Conservation (phyloP, 2,329 filamentous ascomycete genomes). For the Verticillium klebahnii region DNA sequence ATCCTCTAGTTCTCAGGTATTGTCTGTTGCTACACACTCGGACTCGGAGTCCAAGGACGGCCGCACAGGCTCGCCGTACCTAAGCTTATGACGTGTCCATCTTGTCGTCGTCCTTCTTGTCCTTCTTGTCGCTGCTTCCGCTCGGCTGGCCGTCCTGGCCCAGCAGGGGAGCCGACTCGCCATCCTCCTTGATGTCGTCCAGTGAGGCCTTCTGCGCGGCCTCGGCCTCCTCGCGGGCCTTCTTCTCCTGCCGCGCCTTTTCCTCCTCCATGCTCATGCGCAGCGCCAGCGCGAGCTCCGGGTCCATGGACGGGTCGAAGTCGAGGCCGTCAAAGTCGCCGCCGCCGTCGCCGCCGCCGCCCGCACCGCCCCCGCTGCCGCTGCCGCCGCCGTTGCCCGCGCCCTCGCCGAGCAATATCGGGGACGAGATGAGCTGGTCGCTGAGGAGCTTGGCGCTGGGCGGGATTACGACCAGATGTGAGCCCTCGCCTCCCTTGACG, state of each 20-base stretch:
- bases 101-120: constrained; percentile 59
- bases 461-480: constrained; percentile 83
- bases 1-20: constrained; percentile 8
- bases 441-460: constrained; percentile 89
- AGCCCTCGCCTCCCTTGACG: constrained; percentile 87
- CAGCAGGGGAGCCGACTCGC: constrained; percentile 62
- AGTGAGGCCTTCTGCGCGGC: constrained; percentile 70
- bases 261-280: constrained; percentile 99
- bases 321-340: constrained; percentile 69
- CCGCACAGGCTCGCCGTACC: not conserved
- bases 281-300: constrained; percentile 87
- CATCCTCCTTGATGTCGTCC: constrained; percentile 78
- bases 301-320: constrained; percentile 86
- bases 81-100: constrained; percentile 77
- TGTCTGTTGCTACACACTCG: constrained; percentile 13
- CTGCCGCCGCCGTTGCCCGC: constrained; percentile 49
- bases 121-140: constrained; percentile 48
- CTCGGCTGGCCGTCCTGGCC: constrained; percentile 61
- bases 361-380: constrained; percentile 52
- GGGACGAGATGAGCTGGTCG: constrained; percentile 83
- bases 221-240: constrained; percentile 70
- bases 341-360: constrained; percentile 53
- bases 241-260: constrained; percentile 86
- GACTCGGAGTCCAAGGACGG: constrained; percentile 5
- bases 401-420: constrained; percentile 82